These are phyloP conservation scores for Fusarium albidum DNA, from an alignment of 2,329 filamentous ascomycete genomes.

Conservation along the genomic window DNA sequence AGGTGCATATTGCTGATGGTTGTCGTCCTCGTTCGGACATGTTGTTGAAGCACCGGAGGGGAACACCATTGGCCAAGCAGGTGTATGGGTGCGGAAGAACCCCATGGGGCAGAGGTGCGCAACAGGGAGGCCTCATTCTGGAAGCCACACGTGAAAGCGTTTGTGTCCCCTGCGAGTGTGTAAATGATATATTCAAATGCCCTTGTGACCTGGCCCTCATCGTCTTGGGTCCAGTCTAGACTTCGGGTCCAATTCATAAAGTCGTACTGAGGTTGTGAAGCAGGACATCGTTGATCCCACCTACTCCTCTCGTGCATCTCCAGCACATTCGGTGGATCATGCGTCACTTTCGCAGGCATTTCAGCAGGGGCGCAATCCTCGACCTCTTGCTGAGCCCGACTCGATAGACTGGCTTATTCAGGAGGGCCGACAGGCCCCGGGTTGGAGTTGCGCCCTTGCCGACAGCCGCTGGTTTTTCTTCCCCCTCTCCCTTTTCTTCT, in stretches of 20 bases:
- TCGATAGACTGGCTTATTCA: conserved; percentile 54
- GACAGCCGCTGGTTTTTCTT: neutral
- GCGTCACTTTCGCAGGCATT: conserved; percentile 62
- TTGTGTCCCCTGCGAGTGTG: conserved; percentile 58
- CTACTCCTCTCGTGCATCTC: too few species aligned
- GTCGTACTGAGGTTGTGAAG: neutral
- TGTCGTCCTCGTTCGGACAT: conserved; percentile 91
- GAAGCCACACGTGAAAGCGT: conserved; percentile 88
- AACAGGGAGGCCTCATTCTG: conserved; percentile 78
- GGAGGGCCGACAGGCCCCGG: conserved; percentile 31
- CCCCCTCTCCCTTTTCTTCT: conserved; percentile 11
- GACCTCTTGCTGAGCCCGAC: conserved; percentile 61
- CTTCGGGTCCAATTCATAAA: too few species aligned
- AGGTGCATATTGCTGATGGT: too few species aligned
- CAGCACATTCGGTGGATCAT: too few species aligned
- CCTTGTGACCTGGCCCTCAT: too few species aligned
- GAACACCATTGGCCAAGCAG: conserved; percentile 91
- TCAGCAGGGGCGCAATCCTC: conserved; percentile 60
- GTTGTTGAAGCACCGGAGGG: conserved; percentile 91
- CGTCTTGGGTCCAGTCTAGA: too few species aligned
- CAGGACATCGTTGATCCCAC: too few species aligned
- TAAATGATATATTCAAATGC: too few species aligned
- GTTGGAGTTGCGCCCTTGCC: conserved; percentile 19
- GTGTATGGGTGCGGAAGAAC: conserved; percentile 94
- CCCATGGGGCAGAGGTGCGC: conserved; percentile 70